Conservation (phyloP, 225 moss, liverwort and hornwort species). For the Polytrichum commune region DNA sequence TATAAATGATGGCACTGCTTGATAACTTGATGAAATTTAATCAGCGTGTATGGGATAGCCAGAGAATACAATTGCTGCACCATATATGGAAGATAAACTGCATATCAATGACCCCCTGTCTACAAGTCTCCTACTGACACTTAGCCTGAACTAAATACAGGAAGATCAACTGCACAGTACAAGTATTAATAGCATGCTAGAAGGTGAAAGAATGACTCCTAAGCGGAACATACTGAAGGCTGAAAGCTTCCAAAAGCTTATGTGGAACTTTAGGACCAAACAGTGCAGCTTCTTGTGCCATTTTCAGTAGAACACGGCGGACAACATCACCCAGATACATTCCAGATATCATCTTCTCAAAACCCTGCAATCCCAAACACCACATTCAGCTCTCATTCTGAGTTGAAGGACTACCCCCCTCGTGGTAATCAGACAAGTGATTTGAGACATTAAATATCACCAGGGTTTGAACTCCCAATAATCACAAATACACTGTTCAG, state of each 20-base stretch:
- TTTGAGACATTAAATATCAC: slow-evolving; percentile 42
- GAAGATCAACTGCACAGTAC: not conserved
- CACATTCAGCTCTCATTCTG: slow-evolving; percentile 9
- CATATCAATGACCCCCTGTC: too few species aligned
- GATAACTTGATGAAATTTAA: too few species aligned
- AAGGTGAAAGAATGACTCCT: not conserved
- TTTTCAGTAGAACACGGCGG: slow-evolving; percentile 78
- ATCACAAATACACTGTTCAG: not conserved
- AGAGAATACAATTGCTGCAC: too few species aligned
- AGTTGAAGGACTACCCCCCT: too few species aligned
- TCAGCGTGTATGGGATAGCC: too few species aligned
- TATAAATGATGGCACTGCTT: too few species aligned
- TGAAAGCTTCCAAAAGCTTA: slow-evolving; percentile 75
- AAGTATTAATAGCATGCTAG: too few species aligned
- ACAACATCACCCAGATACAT: slow-evolving; percentile 97
- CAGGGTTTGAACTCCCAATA: slow-evolving; percentile 37
- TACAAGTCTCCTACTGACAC: not conserved
- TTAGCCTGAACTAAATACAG: not conserved
- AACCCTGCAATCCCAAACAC: slow-evolving; percentile 59
- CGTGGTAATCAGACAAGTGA: slow-evolving; percentile 5
- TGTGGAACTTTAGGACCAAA: slow-evolving; percentile 73
- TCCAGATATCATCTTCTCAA: slow-evolving; percentile 94
- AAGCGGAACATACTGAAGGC: slow-evolving; percentile 49
- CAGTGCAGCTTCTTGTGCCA: slow-evolving; percentile 85
- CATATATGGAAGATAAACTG: too few species aligned